These are phyloP conservation scores for Neurospora discreta DNA, from an alignment of 495 filamentous ascomycete genomes.

Conservation along the genomic window DNA sequence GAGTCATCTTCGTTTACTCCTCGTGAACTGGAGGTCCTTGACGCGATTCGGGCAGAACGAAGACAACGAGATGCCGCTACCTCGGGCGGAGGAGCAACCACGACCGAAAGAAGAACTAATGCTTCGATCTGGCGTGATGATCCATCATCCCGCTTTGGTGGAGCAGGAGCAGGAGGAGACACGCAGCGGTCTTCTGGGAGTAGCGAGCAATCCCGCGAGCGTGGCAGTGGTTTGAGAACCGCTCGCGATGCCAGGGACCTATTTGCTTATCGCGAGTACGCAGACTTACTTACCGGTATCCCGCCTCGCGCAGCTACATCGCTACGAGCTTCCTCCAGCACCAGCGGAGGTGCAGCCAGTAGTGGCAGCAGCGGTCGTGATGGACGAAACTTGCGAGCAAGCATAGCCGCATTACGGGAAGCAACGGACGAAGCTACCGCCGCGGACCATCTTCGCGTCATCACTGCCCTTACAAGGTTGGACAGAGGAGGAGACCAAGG, in stretches of 20 bases:
- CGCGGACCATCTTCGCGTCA: neutral
- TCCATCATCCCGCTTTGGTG: neutral
- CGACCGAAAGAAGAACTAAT: neutral
- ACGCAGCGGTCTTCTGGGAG: neutral
- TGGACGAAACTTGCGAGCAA: neutral
- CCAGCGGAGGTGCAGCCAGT: neutral
- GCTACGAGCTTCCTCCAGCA: neutral
- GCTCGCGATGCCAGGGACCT: neutral
- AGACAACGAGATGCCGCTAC: neutral
- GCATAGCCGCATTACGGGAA: neutral
- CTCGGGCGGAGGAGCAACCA: neutral
- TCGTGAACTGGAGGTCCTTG: neutral
- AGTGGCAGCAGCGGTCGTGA: neutral
- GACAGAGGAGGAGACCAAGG: neutral
- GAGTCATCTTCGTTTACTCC: neutral
- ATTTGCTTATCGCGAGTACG: neutral
- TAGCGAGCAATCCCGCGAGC: neutral
- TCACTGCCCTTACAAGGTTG: neutral
- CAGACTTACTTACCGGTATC: neutral
- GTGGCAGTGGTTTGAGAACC: neutral
- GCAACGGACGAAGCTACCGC: neutral
- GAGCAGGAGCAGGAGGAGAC: neutral
- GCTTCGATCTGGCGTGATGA: neutral
- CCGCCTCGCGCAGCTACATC: neutral
- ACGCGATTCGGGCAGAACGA: neutral